Base-by-base conservation (phyloP, 306 rosid species). In the Rosa persica region DNA sequence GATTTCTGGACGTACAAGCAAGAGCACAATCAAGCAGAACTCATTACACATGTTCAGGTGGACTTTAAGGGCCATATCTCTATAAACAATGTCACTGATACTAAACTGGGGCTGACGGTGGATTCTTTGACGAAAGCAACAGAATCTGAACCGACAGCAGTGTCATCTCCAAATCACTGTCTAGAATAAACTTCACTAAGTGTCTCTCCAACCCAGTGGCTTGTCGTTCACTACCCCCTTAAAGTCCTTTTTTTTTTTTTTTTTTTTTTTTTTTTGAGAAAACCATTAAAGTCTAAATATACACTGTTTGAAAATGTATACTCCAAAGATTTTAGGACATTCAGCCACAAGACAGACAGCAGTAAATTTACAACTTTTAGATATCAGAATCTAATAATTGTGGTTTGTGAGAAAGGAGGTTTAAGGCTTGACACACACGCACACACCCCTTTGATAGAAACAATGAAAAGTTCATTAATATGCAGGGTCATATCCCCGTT, bases 1-100 rank as follows among this genome's bases (percentile, higher is more conserved):
- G 22, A 22, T 57, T 74, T 60, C 4, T 23, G 19, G 40, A 34
- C 54, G 39, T 23, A 57, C 52, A 23, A 73, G 51, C 23, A 52
- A 74, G 1, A 22, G 40, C 25, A 74, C 43, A 42, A 19, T 61
- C 20, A 47, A 44, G 11, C 2, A 52, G 11, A 62, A 36, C 25
- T 17, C 36, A 54, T 10, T 60, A 44, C 34, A 27, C 27, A 16
- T 30, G 30, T 34, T 8, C 20, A 74, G 25, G 39, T 39, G 52
- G 77, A 55, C 67, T 38, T 27, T 60, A 60, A 75, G 78, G 58
- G 43, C 19, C 57, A 23, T 44, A 43, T 25, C 58, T 60, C 78
- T 27, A 61, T 7, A 44, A 4, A 75, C 58, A 75, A 61, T 43
- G 39, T 42, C 54, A 58, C 42, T 40, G 4, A 0, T 48, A 48